phyloP scores from a whole-genome alignment of 2,329 filamentous ascomycete genomes.

The Aspergillus persii region DNA sequence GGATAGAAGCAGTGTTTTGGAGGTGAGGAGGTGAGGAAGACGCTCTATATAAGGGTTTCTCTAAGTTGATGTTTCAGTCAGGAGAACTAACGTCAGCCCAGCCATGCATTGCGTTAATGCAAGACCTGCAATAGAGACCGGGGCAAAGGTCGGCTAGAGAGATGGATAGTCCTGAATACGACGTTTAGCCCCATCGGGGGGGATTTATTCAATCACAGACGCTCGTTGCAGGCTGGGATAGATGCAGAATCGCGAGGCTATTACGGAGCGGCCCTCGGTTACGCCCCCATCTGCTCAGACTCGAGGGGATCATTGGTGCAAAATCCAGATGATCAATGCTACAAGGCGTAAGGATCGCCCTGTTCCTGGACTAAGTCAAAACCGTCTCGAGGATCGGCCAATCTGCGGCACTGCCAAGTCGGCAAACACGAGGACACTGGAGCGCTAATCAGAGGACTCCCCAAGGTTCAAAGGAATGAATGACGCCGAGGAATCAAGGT shows the following conservation, averaged over 20 bases:
- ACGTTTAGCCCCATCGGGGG: neutral
- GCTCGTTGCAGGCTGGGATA: neutral
- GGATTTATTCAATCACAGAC: too few relatives aligned
- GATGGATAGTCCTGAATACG: neutral
- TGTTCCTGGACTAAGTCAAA: neutral
- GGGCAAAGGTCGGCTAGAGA: neutral
- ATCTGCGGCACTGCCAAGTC: neutral
- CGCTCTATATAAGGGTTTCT: neutral
- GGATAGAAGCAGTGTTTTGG: neutral
- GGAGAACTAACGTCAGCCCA: neutral
- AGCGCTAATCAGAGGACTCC: neutral
- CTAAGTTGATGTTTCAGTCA: neutral
- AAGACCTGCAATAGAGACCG: neutral
- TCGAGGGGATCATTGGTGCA: neutral
- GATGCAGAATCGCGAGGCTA: neutral
- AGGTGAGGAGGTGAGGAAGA: neutral
- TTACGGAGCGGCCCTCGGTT: neutral
- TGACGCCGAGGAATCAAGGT: too few relatives aligned
- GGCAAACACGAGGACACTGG: neutral
- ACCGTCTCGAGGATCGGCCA: neutral
- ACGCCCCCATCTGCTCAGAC: neutral
- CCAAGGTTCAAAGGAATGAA: neutral
- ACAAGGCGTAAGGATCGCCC: neutral
- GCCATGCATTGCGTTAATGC: neutral
- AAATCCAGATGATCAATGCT: neutral